A percentile compares a stretch with the other conserved stretches of the same genome.
These are phyloP conservation scores for Verticillium nubilum DNA, from an alignment of 2,329 filamentous ascomycete genomes.

Conservation along the genomic window DNA sequence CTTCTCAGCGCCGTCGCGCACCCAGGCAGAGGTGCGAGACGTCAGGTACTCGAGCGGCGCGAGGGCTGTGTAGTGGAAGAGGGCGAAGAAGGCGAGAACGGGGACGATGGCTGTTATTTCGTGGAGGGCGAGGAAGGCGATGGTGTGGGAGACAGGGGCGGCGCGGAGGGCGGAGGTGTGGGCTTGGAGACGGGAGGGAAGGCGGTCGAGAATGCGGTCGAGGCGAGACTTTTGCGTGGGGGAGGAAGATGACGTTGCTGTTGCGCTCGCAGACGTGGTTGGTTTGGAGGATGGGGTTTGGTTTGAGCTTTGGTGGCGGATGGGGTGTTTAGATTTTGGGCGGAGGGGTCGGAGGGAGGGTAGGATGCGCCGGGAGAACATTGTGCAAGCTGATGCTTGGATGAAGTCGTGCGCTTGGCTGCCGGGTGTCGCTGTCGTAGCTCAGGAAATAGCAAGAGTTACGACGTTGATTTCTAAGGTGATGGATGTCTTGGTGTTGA, in stretches of 20 bases:
- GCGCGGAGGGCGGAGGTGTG: constrained; percentile 66
- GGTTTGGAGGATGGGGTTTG: not conserved
- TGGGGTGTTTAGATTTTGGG: not conserved
- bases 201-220: constrained; percentile 42
- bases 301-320: not conserved
- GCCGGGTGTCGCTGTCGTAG: not conserved
- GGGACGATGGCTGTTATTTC: constrained; percentile 86
- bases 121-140: constrained; percentile 84
- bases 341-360: not conserved
- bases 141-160: constrained; percentile 77
- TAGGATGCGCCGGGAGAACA: not conserved
- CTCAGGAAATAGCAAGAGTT: too few relatives aligned
- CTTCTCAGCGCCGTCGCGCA: constrained; percentile 59
- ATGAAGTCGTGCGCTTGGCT: not conserved
- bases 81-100: constrained; percentile 64
- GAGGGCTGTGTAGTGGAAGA: constrained; percentile 77
- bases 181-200: constrained; percentile 61
- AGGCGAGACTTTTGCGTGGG: constrained; percentile 22
- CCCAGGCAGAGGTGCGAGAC: constrained; percentile 42
- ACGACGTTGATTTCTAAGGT: too few relatives aligned
- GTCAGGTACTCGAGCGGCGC: constrained; percentile 55
- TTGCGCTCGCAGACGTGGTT: not conserved
- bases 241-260: not conserved
- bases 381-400: not conserved
- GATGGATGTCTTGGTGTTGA: not conserved